Percentiles rank a stretch among this genome's conserved stretches.
Evolutionary conservation across 345 rosid genomes (phyloP).

Genomic region (Dipteronia sinensis): DNA sequence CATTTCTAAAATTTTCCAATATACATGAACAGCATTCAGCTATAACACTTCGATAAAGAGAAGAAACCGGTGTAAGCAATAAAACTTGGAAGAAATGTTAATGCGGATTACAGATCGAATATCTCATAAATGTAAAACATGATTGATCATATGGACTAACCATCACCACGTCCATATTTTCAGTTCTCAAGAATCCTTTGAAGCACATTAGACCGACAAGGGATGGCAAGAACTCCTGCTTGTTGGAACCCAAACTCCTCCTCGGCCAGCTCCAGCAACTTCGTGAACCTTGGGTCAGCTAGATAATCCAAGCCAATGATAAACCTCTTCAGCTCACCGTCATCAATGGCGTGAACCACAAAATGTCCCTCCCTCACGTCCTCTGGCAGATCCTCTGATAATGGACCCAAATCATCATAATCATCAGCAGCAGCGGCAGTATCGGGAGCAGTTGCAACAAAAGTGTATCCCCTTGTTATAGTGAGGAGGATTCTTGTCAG

Average conservation of each 20-base stretch:
- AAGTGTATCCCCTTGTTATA: not conserved
- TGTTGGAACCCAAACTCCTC: constrained; percentile 32
- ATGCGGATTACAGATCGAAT: not conserved
- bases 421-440: not conserved
- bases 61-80: not conserved
- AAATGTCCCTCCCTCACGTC: constrained; percentile 29
- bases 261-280: constrained; percentile 22
- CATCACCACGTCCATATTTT: not conserved
- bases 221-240: constrained; percentile 24
- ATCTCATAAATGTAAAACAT: not conserved
- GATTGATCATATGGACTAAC: not conserved
- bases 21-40: not conserved
- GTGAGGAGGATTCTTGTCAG: constrained; percentile 1
- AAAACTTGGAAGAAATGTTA: not conserved
- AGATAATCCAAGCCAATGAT: constrained; percentile 21
- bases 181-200: constrained; percentile 15
- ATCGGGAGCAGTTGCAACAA: not conserved
- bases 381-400: not conserved
- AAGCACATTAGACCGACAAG: constrained; percentile 22
- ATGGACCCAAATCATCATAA: not conserved
- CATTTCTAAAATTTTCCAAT: not conserved
- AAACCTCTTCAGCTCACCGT: constrained; percentile 23
- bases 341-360: constrained; percentile 17
- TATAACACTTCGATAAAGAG: not conserved
- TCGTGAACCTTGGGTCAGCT: constrained; percentile 25